Base-by-base conservation (phyloP, 2,329 filamentous ascomycete genomes). In the Mycocentrospora acerina region DNA sequence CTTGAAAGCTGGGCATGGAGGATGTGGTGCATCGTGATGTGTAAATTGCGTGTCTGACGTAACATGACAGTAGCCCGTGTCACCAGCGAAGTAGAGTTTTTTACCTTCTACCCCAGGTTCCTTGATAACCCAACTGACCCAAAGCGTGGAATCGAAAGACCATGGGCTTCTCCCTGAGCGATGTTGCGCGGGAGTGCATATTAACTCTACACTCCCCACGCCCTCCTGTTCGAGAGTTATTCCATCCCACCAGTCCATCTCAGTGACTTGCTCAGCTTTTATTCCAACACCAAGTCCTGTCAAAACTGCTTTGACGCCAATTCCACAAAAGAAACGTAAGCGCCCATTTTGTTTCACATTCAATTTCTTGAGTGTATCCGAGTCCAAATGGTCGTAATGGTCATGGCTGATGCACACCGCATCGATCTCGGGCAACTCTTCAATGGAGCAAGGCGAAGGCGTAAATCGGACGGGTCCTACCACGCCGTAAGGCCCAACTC, bases 311-410 rank as follows among this genome's bases (percentile, higher is more conserved):
- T 68, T 70, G 10, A 68, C 62, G 18, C 70, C 66, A 19, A 76
- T 46, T 0, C 56, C 66, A 17, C 67, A 72, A 30, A 76, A 60
- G 42, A 75, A 72, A 32, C 69, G 67, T 19, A 74, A 26, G 4
- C 61, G 43, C 0, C 64, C 62, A 12, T 64, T 61, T 27, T 66
- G 64, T 22, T 58, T 62, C 27, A 45, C 48, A 46, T 71, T 71
- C 13, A 75, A 48, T 16, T 64, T 55, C 40, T 53, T 64, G 26
- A 80, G 57, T 0, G 73, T 74, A 13, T 67, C 60, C 4, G 66
- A 58, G 43, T 79, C 75, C 33, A 79, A 64, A 42, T 80, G 77
- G 46, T 80, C 76, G 48, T 78, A 79, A 51, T 80, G 77, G 46
- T 79, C 76, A 54, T 81, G 78, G 37, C 71, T 76, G 32, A 80